Evolutionary conservation across 2,329 filamentous ascomycete genomes (phyloP), one percentile per base, ranked within the genome.

Genomic region (Exophiala bonariae): DNA sequence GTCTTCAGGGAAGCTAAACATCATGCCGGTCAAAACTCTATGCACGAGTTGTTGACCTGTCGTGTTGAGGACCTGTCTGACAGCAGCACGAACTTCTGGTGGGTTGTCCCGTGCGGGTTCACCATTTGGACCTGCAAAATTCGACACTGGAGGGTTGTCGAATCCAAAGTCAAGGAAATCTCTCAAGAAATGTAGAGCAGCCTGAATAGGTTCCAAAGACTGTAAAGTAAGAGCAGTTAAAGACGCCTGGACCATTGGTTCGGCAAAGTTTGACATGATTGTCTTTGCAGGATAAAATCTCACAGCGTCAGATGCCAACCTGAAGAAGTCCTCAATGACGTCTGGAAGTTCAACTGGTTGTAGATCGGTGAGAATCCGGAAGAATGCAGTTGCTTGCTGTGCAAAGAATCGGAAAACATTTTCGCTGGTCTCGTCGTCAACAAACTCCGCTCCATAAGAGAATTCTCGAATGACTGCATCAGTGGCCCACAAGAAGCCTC

Each of bases 401-500:
- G 96, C 90, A 64, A 96, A 96, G 72, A 99, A 99, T 48, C 82
- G 81, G 70, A 95, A 99, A 46, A 99, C 95, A 55, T 87, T 87
- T 44, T 89, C 83, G 13, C 87, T 88, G 4, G 89, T 95, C n/a
- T 80, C 75, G 41, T 85, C 79, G 44, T 92, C 86, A 16, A 97
- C 87, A 51, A 87, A 82, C 59, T 96, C 90, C 33, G 87, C 82
- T 33, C 92, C 90, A 59, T 95, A 89, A 0, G 89, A 93, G 64
- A 97, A 99, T 66, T 99, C 93, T 49, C 93, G 86, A 22, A 99
- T 80, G 54, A 99, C 95, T 7, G 92, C 89, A 56, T 91, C 88
- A 2, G 92, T 96, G 1, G 93, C 92, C 93, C 93, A 99, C n/a
- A 99, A 77, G 77, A 99, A 99, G 66, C 92, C 96, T 10, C 93